Evolutionary conservation across 306 rosid genomes (phyloP).

Genomic region (Leucaena leucocephala): DNA sequence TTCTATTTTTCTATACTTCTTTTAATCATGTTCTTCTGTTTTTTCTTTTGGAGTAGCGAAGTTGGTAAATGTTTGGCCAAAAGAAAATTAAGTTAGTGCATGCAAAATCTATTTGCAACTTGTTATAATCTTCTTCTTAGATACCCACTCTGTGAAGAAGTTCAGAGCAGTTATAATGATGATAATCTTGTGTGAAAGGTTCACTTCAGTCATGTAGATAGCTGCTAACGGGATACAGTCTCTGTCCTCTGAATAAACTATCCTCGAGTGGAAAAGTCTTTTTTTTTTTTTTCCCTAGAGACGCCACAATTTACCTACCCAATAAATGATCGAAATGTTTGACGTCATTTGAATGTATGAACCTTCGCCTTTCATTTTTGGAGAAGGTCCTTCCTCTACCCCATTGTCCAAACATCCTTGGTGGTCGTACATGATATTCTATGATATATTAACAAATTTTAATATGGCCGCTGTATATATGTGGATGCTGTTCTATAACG

Average conservation of each 20-base stretch:
- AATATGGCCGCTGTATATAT: background rate
- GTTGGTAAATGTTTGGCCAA: background rate
- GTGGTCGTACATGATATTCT: constrained; percentile 6
- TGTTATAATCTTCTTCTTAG: background rate
- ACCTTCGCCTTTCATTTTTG: background rate
- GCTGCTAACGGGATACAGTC: background rate
- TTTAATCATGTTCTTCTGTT: background rate
- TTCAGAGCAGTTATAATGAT: background rate
- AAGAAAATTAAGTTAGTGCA: background rate
- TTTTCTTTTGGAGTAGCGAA: background rate
- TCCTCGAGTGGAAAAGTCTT: background rate
- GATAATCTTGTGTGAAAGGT: background rate
- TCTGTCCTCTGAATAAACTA: background rate
- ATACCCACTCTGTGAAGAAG: background rate
- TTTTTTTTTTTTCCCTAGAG: background rate
- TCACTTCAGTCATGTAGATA: background rate
- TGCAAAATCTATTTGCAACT: background rate
- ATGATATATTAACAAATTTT: background rate
- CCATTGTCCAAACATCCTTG: background rate
- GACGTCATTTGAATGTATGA: background rate
- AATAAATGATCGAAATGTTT: background rate
- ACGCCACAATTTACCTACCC: background rate
- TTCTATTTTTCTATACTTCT: background rate
- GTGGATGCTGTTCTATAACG: background rate
- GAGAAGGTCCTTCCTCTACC: background rate